Conservation (phyloP, 306 rosid genomes). For the Potentilla sterilis region DNA sequence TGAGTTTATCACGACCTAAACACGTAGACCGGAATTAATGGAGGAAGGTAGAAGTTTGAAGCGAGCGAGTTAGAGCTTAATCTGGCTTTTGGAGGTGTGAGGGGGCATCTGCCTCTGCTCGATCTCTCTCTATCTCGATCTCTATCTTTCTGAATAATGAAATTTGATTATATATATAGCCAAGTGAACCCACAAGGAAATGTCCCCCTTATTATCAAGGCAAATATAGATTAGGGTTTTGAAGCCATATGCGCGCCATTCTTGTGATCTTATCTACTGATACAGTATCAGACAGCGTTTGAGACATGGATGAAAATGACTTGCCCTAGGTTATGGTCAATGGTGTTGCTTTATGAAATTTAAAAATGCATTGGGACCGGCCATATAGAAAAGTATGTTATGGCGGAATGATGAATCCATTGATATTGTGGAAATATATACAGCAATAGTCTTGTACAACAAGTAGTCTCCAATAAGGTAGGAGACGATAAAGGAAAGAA, state of each 20-base stretch:
- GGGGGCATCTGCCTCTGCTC: slow-evolving; percentile 1
- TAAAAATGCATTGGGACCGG: not conserved
- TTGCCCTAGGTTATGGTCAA: not conserved
- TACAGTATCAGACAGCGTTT: not conserved
- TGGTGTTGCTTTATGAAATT: not conserved
- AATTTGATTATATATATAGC: not conserved
- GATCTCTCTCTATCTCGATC: not conserved
- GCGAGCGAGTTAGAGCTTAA: not conserved
- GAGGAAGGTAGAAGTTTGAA: not conserved
- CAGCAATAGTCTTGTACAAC: too few relatives aligned
- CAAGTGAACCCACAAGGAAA: not conserved
- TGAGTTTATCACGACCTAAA: not conserved
- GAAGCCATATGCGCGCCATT: not conserved
- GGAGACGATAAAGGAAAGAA: too few relatives aligned
- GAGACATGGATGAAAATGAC: not conserved
- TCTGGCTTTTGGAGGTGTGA: not conserved
- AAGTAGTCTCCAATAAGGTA: too few relatives aligned
- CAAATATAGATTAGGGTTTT: not conserved
- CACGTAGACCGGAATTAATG: not conserved
- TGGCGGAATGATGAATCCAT: too few relatives aligned
- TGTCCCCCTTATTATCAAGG: not conserved
- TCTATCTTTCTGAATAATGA: not conserved
- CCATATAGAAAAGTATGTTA: too few relatives aligned
- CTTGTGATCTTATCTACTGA: not conserved
- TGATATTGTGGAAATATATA: too few relatives aligned